Evolutionary conservation across 495 filamentous ascomycete genomes (phyloP).

Genomic region (Aspergillus nidulans): DNA sequence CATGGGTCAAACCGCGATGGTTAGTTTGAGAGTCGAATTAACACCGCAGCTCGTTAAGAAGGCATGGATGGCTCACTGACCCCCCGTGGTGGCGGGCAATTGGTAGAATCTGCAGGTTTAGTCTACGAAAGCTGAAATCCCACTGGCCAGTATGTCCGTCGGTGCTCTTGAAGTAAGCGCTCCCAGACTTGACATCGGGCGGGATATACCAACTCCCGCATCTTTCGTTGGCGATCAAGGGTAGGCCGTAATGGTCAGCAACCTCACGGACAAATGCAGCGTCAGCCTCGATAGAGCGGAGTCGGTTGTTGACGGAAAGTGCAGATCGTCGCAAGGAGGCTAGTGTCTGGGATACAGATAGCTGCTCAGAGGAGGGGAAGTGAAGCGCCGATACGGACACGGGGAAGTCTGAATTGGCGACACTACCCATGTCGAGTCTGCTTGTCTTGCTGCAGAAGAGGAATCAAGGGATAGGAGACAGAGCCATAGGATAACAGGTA

Average conservation of each 20-base stretch:
- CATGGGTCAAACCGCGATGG: slow-evolving; percentile 7
- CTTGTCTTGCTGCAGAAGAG: not conserved
- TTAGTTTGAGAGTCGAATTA: not conserved
- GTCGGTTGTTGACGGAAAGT: slow-evolving; percentile 74
- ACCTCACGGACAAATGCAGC: slow-evolving; percentile 61
- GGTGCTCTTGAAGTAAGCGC: slow-evolving; percentile 95
- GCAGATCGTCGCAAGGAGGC: slow-evolving; percentile 64
- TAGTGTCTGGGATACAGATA: slow-evolving; percentile 42
- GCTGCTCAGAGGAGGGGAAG: slow-evolving; percentile 38
- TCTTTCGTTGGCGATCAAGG: slow-evolving; percentile 87
- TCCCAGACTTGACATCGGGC: slow-evolving; percentile 58
- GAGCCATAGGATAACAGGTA: not conserved
- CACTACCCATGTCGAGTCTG: slow-evolving; percentile 19
- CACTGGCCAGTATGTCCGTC: slow-evolving; percentile 90
- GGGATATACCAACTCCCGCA: slow-evolving; percentile 96
- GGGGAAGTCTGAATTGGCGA: slow-evolving; percentile 26
- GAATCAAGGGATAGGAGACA: not conserved
- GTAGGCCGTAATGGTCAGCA: slow-evolving; percentile 51
- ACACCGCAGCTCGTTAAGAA: not conserved
- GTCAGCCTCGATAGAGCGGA: slow-evolving; percentile 67
- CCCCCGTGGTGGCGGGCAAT: slow-evolving; percentile 60
- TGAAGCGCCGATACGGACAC: slow-evolving; percentile 37
- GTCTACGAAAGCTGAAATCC: slow-evolving; percentile 76
- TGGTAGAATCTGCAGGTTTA: slow-evolving; percentile 76
- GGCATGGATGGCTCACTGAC: slow-evolving; percentile 36